Base-by-base conservation (phyloP, 495 filamentous ascomycete species). In the Xylaria castorea region DNA sequence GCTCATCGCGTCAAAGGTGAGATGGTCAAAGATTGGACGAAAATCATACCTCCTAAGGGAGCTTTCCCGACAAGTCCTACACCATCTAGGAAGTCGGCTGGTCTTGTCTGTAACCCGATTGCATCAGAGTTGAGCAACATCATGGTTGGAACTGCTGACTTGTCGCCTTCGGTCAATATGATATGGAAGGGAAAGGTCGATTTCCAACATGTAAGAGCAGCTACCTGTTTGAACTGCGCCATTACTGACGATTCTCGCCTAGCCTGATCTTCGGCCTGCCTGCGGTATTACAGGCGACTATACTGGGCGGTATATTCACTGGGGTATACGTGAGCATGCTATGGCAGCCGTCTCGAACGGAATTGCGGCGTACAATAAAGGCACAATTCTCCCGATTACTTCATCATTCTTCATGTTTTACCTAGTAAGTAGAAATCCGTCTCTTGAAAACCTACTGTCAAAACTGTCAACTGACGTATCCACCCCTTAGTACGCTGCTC, bases 351-450 rank as follows among this genome's bases (percentile, higher is more conserved):
- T 88, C 30, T 82, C 85, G 16, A 87, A 89, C 74, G 87, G 87
- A 16, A 76, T 89, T 12, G 87, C 87, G 0, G 87, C 87, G 1
- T 89, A 81, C 60, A 77, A 80, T 61, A 82, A 79, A 3, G 82
- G 81, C 71, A 88, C 86, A 1, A 83, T 89, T 72, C 75, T 89
- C 46, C 87, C 87, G 0, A 76, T 87, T 51, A 89, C 87, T 4
- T 85, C 85, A 0, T 82, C 81, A 8, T 89, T 89, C 78, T 88
- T 89, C 79, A 91, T 90, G 86, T 91, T 91, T 77, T 90, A 89
- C 76, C 79, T 89, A 14, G 58, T 62, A 4, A 62, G 58, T 61
- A 8, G 16, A 36, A 48, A 6, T 5, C 44, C 1, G 22, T 8
- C n/a, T n/a, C 1, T n/a, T 20, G 57, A 7, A 9, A 58, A 22